These are phyloP conservation scores for Lumnitzera racemosa DNA, from an alignment of 345 rosid genomes.

Conservation along the genomic window DNA sequence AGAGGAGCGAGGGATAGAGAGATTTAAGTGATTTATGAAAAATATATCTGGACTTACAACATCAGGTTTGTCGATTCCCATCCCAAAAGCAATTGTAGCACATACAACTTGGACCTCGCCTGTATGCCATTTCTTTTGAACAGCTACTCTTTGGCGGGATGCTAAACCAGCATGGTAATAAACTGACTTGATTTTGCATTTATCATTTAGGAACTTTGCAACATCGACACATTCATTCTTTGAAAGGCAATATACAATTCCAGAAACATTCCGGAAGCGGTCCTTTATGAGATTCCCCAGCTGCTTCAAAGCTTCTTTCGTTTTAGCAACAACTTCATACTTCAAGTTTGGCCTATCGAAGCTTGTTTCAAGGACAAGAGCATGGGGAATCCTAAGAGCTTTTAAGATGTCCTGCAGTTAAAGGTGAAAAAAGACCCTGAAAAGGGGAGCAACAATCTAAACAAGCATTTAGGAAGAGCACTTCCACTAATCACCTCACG, in stretches of 20 bases:
- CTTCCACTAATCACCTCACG: constrained; percentile 40
- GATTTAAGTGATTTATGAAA: not conserved
- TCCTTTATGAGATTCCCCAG: constrained; percentile 61
- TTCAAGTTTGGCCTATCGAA: constrained; percentile 89
- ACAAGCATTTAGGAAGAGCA: not conserved
- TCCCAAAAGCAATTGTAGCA: constrained; percentile 92
- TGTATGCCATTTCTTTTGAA: constrained; percentile 77
- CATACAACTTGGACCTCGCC: constrained; percentile 81
- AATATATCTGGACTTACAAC: constrained; percentile 54
- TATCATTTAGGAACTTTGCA: constrained; percentile 59
- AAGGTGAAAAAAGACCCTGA: not conserved
- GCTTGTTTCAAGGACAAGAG: constrained; percentile 77
- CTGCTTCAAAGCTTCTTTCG: constrained; percentile 72
- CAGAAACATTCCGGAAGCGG: constrained; percentile 64
- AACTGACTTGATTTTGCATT: constrained; percentile 65
- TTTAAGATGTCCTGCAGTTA: constrained; percentile 66
- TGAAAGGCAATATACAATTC: constrained; percentile 83
- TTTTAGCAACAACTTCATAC: constrained; percentile 74
- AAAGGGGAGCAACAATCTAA: not conserved
- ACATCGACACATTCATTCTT: constrained; percentile 81
- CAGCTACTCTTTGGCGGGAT: constrained; percentile 60
- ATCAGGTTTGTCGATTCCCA: constrained; percentile 96
- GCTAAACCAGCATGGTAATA: constrained; percentile 82
- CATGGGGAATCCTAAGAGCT: constrained; percentile 69
- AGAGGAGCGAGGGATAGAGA: no score